Percentiles rank a stretch among this genome's conserved stretches.
These are phyloP conservation scores for Pyricularia pennisetigena DNA, from an alignment of 2,329 filamentous ascomycete species.

Conservation along the genomic window DNA sequence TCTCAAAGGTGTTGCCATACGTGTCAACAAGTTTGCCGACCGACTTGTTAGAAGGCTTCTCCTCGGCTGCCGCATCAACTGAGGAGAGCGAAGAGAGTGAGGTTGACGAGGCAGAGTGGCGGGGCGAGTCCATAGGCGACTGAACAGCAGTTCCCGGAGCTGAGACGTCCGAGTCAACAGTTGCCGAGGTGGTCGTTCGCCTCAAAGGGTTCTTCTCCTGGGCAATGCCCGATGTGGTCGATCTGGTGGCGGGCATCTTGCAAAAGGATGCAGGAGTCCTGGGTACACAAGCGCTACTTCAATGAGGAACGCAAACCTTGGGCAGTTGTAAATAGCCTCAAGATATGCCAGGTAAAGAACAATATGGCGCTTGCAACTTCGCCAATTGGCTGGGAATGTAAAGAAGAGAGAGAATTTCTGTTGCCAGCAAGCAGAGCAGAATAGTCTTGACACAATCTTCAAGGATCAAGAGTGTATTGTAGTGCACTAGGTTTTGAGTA, in stretches of 20 bases:
- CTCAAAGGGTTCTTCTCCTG: constrained; percentile 30
- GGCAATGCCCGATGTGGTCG: not conserved
- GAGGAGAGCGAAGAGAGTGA: constrained; percentile 86
- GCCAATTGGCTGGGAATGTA: not conserved
- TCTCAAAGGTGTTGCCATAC: constrained; percentile 87
- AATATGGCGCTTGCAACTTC: not conserved
- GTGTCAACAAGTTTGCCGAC: constrained; percentile 74
- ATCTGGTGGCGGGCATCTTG: constrained; percentile 5
- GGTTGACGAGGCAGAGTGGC: constrained; percentile 66
- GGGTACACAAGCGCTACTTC: not conserved
- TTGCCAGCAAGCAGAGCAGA: not conserved
- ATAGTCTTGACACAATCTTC: not conserved
- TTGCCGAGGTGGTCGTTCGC: constrained; percentile 33
- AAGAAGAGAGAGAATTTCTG: not conserved
- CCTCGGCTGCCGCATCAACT: constrained; percentile 41
- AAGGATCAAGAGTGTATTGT: not conserved
- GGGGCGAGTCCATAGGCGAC: constrained; percentile 50
- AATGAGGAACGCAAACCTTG: not conserved
- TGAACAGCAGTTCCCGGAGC: constrained; percentile 43
- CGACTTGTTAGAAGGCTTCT: constrained; percentile 19
- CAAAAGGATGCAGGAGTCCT: not conserved
- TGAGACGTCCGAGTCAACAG: constrained; percentile 29
- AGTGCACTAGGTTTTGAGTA: not conserved
- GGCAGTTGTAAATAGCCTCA: not conserved
- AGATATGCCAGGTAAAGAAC: not conserved